Base-by-base conservation (phyloP, 129 eudicot species). In the Flaveria ramosissima region DNA sequence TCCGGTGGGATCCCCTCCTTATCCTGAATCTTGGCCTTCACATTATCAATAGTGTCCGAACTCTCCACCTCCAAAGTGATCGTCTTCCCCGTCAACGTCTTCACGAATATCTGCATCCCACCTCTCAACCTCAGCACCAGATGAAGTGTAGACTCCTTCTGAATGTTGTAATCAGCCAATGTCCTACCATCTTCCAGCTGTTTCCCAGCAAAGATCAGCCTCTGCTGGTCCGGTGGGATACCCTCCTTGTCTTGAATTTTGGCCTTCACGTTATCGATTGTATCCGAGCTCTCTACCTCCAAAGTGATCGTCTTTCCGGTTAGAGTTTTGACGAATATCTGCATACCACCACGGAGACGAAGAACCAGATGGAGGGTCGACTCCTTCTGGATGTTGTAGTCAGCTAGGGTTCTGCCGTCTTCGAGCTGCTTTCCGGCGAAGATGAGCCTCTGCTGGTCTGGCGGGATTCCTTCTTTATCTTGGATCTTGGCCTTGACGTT, bases 401-500 rank as follows among this genome's bases (percentile, higher is more conserved):
- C 86, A 11, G 86, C 86, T 0, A 83, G 36, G 2, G 86, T 83
- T 0, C 86, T 66, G 1, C 86, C 86, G 12, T 83, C 86, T 16
- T 83, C 86, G 0, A 83, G 71, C 64, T 83, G 83, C 9, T 83
- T 83, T 1, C 86, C 83, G 4, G 83, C 86, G 7, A 83, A 83
- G 70, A 83, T 83, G 2, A 78, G 9, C 2, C 83, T 30, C 16
- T 83, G 86, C 56, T 83, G 83, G 73, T 83, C 86, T 9, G 83
- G 86, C 7, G 86, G 83, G 46, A 83, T 83, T 0, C 86, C 86
- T 12, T 83, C 86, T 55, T 83, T 83, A 15, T 83, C 86, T 20
- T 83, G 86, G 39, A 83, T 83, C 32, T 83, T 83, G 0, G 86
- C 86, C 59, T 83, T 83, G 9, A 83, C 86, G 8, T 83, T 83